Evolutionary conservation across 176 grass and related monocot genomes (phyloP).

Genomic region (Eremochloa ophiuroides): DNA sequence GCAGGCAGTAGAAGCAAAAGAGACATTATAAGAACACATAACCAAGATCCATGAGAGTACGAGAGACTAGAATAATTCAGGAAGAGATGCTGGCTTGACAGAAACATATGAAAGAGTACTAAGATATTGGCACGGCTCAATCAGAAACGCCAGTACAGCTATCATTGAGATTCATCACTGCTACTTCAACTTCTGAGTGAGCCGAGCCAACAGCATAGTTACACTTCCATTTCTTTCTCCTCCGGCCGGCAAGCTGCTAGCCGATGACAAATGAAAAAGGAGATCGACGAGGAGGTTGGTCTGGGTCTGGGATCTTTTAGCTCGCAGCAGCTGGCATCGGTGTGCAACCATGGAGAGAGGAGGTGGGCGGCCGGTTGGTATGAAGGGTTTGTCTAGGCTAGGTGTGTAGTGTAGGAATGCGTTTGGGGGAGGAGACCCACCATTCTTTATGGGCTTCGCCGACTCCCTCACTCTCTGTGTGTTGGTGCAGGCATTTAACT

Average conservation of each 20-base stretch:
- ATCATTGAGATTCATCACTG: not conserved
- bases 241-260: not conserved
- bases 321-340: too few species aligned
- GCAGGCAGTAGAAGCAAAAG: not conserved
- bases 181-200: conserved; percentile 47
- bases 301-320: too few species aligned
- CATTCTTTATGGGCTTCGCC: conserved; percentile 23
- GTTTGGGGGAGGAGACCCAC: not conserved
- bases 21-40: not conserved
- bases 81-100: not conserved
- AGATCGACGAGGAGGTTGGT: too few species aligned
- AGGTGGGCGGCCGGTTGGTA: not conserved
- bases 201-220: conserved; percentile 68
- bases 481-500: conserved; percentile 43
- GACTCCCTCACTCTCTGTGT: not conserved
- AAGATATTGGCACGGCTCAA: conserved; percentile 99
- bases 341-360: conserved; percentile 11
- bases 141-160: conserved; percentile 29
- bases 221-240: conserved; percentile 45
- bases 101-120: conserved; percentile 75
- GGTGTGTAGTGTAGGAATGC: not conserved
- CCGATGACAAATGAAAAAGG: too few species aligned
- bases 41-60: not conserved
- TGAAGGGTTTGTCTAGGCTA: conserved; percentile 15
- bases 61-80: not conserved